Percentiles rank a stretch among this genome's conserved stretches.
phyloP scores from a whole-genome alignment of 2,329 filamentous ascomycete genomes.

The Trichoderma sp. region DNA sequence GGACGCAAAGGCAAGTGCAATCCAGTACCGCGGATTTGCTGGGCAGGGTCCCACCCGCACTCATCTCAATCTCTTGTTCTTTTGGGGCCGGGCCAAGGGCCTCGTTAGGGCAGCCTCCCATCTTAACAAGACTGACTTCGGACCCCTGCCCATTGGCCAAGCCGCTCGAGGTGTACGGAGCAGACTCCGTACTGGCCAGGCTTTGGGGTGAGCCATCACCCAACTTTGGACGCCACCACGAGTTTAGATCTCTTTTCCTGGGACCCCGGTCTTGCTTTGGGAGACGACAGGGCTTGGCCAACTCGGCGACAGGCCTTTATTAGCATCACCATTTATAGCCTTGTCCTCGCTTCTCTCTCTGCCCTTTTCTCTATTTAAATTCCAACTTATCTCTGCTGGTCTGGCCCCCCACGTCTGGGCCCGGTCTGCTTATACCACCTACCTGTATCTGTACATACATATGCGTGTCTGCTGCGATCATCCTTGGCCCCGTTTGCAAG shows the following conservation, averaged over 20 bases:
- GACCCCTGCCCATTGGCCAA: conserved; percentile 19
- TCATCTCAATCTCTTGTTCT: conserved; percentile 20
- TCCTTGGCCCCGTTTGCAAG: conserved; percentile 16
- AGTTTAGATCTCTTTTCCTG: conserved; percentile 35
- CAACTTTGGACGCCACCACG: conserved; percentile 35
- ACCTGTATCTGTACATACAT: neutral
- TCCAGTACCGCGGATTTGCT: conserved; percentile 35
- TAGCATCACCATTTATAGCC: conserved; percentile 21
- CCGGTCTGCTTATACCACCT: conserved; percentile 6
- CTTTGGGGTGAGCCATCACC: conserved; percentile 25
- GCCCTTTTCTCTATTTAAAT: conserved; percentile 18
- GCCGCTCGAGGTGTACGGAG: conserved; percentile 18
- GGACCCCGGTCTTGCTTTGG: conserved; percentile 20
- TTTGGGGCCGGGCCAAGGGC: conserved; percentile 18
- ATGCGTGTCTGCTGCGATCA: conserved; percentile 20
- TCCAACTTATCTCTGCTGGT: conserved; percentile 7
- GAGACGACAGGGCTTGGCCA: conserved; percentile 21
- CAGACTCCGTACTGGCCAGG: conserved; percentile 14
- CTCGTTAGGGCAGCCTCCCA: conserved; percentile 18
- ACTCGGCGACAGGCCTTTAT: conserved; percentile 22
- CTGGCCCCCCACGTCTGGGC: conserved; percentile 2
- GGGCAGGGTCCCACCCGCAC: conserved; percentile 26
- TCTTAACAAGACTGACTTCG: conserved; percentile 5
- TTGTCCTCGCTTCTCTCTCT: conserved; percentile 17
- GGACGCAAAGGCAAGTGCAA: conserved; percentile 32